Percentiles rank a stretch among this genome's conserved stretches.
These are phyloP conservation scores for Scleroderma citrinum DNA, from an alignment of 768 basidiomycete species.

Conservation along the genomic window DNA sequence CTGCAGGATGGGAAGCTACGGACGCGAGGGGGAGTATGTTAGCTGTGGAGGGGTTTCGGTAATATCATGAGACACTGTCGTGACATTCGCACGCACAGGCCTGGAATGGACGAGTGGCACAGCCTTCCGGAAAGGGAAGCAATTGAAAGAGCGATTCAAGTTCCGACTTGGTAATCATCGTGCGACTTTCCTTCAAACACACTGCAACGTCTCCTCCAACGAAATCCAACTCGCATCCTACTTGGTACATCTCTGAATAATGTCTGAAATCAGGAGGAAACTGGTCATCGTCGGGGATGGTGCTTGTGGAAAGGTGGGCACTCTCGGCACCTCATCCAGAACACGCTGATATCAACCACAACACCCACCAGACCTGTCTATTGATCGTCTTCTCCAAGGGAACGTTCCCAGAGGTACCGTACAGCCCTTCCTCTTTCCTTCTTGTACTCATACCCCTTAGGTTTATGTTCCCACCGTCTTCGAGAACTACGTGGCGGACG, in stretches of 20 bases:
- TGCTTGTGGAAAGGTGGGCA: slow-evolving; percentile 85
- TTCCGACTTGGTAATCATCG: slow-evolving; percentile 25
- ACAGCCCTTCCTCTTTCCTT: neutral
- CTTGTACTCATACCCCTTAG: slow-evolving; percentile 34
- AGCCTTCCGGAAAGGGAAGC: slow-evolving; percentile 13
- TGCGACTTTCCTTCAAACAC: slow-evolving; percentile 31
- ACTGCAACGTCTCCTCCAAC: slow-evolving; percentile 30
- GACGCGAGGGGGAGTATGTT: slow-evolving; percentile 57
- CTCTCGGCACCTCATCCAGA: slow-evolving; percentile 4
- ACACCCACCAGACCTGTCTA: slow-evolving; percentile 64
- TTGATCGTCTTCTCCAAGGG: slow-evolving; percentile 96
- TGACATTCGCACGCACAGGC: slow-evolving; percentile 16
- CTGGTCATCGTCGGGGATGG: slow-evolving; percentile 99
- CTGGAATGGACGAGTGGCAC: slow-evolving; percentile 24
- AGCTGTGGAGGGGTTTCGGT: slow-evolving; percentile 29
- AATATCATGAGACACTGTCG: slow-evolving; percentile 1
- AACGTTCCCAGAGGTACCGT: slow-evolving; percentile 85
- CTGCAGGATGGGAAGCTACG: slow-evolving; percentile 68
- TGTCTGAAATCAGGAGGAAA: slow-evolving; percentile 98
- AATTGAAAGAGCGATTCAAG: slow-evolving; percentile 26
- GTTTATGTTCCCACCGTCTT: slow-evolving; percentile 99
- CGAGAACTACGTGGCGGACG: slow-evolving; percentile 99
- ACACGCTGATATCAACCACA: slow-evolving; percentile 15
- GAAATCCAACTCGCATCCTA: slow-evolving; percentile 17
- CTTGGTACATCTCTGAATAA: slow-evolving; percentile 36